Evolutionary conservation across 2,329 filamentous ascomycete species (phyloP).

Genomic region (Ceratocystis cubensis): DNA sequence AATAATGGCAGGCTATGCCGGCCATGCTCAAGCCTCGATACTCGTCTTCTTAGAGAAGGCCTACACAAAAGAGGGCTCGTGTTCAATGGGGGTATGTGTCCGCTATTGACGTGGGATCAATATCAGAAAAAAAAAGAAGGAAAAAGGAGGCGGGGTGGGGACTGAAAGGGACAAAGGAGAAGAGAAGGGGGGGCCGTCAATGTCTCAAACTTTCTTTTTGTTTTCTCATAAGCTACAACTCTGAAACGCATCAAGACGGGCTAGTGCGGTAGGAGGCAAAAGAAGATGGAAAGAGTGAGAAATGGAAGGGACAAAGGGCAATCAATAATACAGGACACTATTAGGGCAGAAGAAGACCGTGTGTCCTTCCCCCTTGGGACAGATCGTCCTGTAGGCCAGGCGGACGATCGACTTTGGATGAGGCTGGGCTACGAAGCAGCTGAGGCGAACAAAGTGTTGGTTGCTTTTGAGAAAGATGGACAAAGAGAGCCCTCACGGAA

Average conservation of each 20-base stretch:
- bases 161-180: neutral
- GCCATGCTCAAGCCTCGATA: neutral
- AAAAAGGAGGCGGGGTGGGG: neutral
- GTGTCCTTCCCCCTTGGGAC: too few relatives aligned
- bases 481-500: neutral
- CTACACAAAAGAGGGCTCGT: neutral
- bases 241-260: neutral
- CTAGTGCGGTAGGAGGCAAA: neutral
- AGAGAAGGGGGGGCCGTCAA: neutral
- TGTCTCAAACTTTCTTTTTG: slow-evolving; percentile 5
- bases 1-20: neutral
- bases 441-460: too few relatives aligned
- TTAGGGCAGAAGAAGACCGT: neutral
- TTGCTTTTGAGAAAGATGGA: too few relatives aligned
- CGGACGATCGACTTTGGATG: too few relatives aligned
- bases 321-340: too few relatives aligned
- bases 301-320: too few relatives aligned
- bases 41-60: neutral
- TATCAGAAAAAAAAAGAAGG: neutral
- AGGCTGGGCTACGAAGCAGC: too few relatives aligned
- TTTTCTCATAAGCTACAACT: neutral
- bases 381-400: too few relatives aligned
- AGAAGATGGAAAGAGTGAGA: neutral
- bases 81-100: neutral
- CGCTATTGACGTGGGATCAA: neutral